Evolutionary conservation across 768 basidiomycete species (phyloP).

Genomic region (Termitomyces sp.): DNA sequence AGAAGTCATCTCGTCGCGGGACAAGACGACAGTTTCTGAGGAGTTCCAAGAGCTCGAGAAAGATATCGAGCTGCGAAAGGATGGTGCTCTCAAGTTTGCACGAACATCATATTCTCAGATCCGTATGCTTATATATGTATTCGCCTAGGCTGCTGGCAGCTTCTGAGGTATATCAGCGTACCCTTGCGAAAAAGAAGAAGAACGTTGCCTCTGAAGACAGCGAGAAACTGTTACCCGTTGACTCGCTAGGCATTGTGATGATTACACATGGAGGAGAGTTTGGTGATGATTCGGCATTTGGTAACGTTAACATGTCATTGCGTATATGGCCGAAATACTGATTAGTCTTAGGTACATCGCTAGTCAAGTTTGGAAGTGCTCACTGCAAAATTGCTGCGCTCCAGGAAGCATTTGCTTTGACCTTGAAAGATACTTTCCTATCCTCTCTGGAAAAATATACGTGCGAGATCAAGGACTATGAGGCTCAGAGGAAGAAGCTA

Average conservation of each 20-base stretch:
- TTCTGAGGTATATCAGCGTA: conserved; percentile 65
- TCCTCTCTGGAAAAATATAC: conserved; percentile 56
- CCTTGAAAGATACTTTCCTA: conserved; percentile 70
- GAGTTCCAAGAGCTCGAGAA: conserved; percentile 79
- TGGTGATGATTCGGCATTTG: conserved; percentile 69
- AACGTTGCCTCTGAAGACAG: conserved; percentile 53
- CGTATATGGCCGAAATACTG: background rate
- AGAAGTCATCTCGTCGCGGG: conserved; percentile 79
- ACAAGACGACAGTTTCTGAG: conserved; percentile 72
- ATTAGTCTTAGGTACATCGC: conserved; percentile 48
- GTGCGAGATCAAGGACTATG: conserved; percentile 81
- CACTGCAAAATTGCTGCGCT: conserved; percentile 81
- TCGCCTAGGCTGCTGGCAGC: conserved; percentile 56
- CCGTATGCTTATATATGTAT: background rate
- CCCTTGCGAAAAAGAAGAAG: conserved; percentile 71
- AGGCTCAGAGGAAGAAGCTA: conserved; percentile 74
- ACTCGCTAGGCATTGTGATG: conserved; percentile 83
- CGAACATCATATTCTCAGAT: background rate
- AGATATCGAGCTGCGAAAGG: conserved; percentile 76
- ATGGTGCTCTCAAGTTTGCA: conserved; percentile 66
- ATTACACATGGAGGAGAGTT: conserved; percentile 80
- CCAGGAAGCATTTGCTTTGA: conserved; percentile 75
- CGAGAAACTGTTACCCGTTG: conserved; percentile 71
- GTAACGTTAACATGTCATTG: conserved; percentile 24
- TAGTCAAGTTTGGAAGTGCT: conserved; percentile 73